Evolutionary conservation across 352 stramenopile species (phyloP).

Genomic region (Pythium utonaiense): DNA sequence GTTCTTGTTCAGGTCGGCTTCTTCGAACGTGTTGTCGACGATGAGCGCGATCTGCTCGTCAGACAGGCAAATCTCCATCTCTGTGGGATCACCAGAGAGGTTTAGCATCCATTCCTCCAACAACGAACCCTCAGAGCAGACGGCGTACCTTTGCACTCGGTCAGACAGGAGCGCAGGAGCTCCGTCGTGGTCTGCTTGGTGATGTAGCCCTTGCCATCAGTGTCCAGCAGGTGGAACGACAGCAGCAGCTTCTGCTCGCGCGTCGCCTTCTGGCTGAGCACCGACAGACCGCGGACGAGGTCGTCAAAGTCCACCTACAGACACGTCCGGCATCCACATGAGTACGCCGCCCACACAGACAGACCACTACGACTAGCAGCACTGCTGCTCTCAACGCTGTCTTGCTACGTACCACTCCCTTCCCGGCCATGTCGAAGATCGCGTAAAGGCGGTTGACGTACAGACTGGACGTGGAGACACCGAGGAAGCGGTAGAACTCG

Average conservation of each 20-base stretch:
- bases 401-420: constrained; percentile 61
- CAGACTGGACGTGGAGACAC: constrained; percentile 61
- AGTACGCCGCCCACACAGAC: neutral
- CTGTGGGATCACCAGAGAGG: constrained; percentile 23
- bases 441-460: constrained; percentile 85
- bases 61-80: constrained; percentile 75
- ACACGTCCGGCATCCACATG: neutral
- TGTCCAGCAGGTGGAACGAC: constrained; percentile 82
- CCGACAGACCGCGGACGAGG: constrained; percentile 72
- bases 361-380: too few relatives aligned
- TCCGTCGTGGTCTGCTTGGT: constrained; percentile 81
- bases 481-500: constrained; percentile 85
- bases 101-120: too few relatives aligned
- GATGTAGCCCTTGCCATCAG: constrained; percentile 75
- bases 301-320: constrained; percentile 78
- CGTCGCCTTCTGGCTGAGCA: constrained; percentile 83
- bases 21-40: constrained; percentile 80
- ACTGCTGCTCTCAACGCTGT: too few relatives aligned
- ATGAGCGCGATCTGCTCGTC: constrained; percentile 75
- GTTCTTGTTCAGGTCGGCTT: constrained; percentile 77
- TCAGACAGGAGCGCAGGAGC: constrained; percentile 76
- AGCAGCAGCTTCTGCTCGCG: constrained; percentile 86
- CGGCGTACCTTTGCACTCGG: constrained; percentile 78
- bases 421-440: constrained; percentile 81
- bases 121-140: too few relatives aligned